These are phyloP conservation scores for Wickerhamomyces rabaulensis DNA, from an alignment of 805 yeast species.

Conservation along the genomic window DNA sequence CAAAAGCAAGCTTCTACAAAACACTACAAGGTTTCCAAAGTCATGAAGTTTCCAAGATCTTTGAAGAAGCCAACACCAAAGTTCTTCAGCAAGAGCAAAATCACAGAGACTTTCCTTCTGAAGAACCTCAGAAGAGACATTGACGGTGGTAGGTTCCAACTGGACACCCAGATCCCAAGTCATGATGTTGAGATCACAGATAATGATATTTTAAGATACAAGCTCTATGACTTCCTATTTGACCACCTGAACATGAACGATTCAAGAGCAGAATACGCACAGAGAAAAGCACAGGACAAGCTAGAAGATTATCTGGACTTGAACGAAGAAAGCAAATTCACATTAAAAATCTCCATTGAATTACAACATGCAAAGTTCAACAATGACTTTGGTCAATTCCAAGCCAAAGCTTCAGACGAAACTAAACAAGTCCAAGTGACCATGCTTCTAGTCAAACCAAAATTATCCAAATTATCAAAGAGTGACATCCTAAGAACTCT, in stretches of 20 bases:
- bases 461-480: slow-evolving; percentile 8
- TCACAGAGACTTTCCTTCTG: background rate
- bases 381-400: slow-evolving; percentile 1
- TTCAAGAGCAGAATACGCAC: background rate
- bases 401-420: background rate
- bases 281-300: background rate
- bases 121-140: background rate
- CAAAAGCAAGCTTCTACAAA: background rate
- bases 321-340: background rate
- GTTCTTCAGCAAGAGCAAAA: background rate
- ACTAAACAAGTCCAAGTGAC: slow-evolving; percentile 3
- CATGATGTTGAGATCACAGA: slow-evolving; percentile 7
- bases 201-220: slow-evolving; percentile 11
- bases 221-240: slow-evolving; percentile 13
- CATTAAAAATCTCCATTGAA: background rate
- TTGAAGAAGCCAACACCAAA: background rate
- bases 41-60: background rate
- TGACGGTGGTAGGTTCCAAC: background rate
- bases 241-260: slow-evolving; percentile 13
- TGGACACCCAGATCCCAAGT: slow-evolving; percentile 1
- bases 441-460: slow-evolving; percentile 12
- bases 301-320: background rate
- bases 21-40: background rate
- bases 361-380: slow-evolving; percentile 6
- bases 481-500: slow-evolving; percentile 5